Evolutionary conservation across 768 basidiomycete genomes (phyloP), one percentile per base, ranked within the genome.

Genomic region (Lepiota brunneoincarnata): DNA sequence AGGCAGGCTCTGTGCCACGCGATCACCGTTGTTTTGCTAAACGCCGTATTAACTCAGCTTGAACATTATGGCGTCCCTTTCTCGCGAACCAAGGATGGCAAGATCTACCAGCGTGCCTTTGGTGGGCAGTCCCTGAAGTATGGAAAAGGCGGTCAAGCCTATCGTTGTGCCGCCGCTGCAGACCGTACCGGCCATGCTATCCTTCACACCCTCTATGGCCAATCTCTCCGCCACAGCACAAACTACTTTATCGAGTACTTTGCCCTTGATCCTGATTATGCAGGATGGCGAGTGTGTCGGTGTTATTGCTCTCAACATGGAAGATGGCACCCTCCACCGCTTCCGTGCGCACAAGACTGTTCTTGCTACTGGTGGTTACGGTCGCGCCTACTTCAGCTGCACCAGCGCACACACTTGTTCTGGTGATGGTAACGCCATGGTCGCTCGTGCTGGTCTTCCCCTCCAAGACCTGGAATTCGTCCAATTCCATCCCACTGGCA

Each of bases 181-280:
- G 97, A 99, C 71, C 91, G 97, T 69, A 99, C 97, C 6, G 97
- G 97, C 23, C 97, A 99, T 66, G 97, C 97, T 18, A 84, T 99
- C 66, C 84, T 99, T 40, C 97, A 99, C 79, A 98, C 96, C 7
- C 91, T 99, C 52, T 99, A 99, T 65, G 97, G 97, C 62, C 97
- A 99, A 77, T 98, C 96, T 55, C 84, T 99, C 57, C 89, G 93
- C 55, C 97, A 99, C 79, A 87, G 98, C 79, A 98, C 97, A 69
- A 96, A 98, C 75, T 99, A 98, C 75, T 99, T 99, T 79, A 98
- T 99, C 71, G 97, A 99, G 71, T 99, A 96, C 74, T 98, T 99
- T 70, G 97, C 96, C n/a, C 83, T 96, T 54, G 97, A 99, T n/a
- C 70, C 77, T 99, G 56, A 93, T 99, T 70, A 99, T 99, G 97